phyloP scores from a whole-genome alignment of 1,284 basidiomycete genomes.

The Mycena sp. region DNA sequence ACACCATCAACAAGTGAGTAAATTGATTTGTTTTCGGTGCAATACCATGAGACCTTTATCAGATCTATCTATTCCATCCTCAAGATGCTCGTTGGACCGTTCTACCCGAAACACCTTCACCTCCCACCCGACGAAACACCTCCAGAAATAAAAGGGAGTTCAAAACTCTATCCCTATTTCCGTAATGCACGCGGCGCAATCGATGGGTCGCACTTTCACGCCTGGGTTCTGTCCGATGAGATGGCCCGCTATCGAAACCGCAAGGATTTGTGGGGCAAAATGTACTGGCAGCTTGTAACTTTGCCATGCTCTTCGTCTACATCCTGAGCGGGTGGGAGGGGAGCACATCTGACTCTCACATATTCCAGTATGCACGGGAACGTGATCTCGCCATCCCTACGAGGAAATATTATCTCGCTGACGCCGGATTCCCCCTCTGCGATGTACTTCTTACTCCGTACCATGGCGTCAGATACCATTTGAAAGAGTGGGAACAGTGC shows the following conservation, averaged over 20 bases:
- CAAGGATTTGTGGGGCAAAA: constrained; percentile 33
- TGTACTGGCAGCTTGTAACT: constrained; percentile 31
- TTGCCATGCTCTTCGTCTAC: constrained; percentile 34
- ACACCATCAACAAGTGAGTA: constrained; percentile 39
- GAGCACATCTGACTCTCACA: constrained; percentile 33
- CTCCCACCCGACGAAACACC: constrained; percentile 28
- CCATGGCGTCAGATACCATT: constrained; percentile 44
- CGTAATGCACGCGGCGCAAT: constrained; percentile 24
- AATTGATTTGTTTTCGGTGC: neutral
- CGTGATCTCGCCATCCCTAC: constrained; percentile 15
- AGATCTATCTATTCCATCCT: constrained; percentile 29
- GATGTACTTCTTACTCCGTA: constrained; percentile 44
- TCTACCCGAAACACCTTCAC: constrained; percentile 32
- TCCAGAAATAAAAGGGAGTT: constrained; percentile 21
- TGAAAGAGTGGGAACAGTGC: constrained; percentile 44
- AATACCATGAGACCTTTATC: neutral
- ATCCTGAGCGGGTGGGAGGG: constrained; percentile 40
- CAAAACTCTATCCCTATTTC: constrained; percentile 31
- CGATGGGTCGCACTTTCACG: constrained; percentile 34
- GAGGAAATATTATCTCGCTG: constrained; percentile 36
- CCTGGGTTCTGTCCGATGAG: constrained; percentile 28
- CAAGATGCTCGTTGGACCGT: constrained; percentile 22
- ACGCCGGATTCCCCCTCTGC: constrained; percentile 45
- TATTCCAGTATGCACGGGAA: constrained; percentile 12
- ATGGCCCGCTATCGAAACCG: constrained; percentile 28